Conservation (phyloP, 331 rosid genomes). For the Stylosanthes scabra region DNA sequence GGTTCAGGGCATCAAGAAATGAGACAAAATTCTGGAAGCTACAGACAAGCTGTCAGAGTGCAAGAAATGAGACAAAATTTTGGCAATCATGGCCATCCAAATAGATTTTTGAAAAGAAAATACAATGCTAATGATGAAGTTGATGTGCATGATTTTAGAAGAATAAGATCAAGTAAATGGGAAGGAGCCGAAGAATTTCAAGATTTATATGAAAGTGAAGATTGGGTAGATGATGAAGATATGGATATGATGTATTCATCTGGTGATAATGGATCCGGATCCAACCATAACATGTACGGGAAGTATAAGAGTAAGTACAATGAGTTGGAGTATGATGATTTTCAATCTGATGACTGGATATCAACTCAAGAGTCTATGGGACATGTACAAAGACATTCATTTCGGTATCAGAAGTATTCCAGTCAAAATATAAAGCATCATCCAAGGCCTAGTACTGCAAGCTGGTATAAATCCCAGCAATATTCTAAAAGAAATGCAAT, state of each 20-base stretch:
- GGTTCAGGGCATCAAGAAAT: slow-evolving; percentile 61
- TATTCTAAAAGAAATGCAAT: slow-evolving; percentile 57
- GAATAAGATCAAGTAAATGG: slow-evolving; percentile 56
- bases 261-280: slow-evolving; percentile 55
- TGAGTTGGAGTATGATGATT: slow-evolving; percentile 46
- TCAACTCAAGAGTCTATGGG: slow-evolving; percentile 52
- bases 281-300: slow-evolving; percentile 50
- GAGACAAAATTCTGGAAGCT: slow-evolving; percentile 55
- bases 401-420: slow-evolving; percentile 51
- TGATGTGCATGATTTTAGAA: slow-evolving; percentile 51
- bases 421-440: slow-evolving; percentile 58
- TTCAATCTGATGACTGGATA: slow-evolving; percentile 59
- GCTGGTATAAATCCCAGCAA: slow-evolving; percentile 59
- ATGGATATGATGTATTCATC: slow-evolving; percentile 50
- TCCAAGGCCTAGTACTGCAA: slow-evolving; percentile 59
- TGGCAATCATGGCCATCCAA: slow-evolving; percentile 56
- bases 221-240: slow-evolving; percentile 69
- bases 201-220: slow-evolving; percentile 63
- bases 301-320: slow-evolving; percentile 55
- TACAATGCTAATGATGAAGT: slow-evolving; percentile 53
- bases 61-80: slow-evolving; percentile 52
- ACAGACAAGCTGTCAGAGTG: slow-evolving; percentile 53
- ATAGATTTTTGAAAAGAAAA: slow-evolving; percentile 64
- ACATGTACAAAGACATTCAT: slow-evolving; percentile 48
- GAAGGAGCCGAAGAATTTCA: slow-evolving; percentile 50